These are phyloP conservation scores for Rossbeevera mucosa DNA, from an alignment of 768 basidiomycete species.

Conservation along the genomic window DNA sequence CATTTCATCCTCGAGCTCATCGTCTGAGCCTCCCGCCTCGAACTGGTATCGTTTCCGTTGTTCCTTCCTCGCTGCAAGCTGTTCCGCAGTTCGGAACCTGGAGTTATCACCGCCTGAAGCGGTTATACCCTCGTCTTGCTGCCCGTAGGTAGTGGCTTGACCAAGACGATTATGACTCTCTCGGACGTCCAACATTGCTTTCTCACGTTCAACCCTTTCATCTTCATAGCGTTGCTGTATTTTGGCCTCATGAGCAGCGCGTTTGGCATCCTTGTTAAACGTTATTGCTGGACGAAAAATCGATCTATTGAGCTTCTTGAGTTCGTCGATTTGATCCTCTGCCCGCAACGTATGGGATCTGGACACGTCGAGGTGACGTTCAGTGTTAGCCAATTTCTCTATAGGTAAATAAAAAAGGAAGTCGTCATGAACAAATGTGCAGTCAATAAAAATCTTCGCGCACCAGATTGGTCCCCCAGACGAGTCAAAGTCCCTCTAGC, in stretches of 20 bases:
- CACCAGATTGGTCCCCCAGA: slow-evolving; percentile 92
- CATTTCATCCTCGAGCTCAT: slow-evolving; percentile 91
- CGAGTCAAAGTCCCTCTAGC: slow-evolving; percentile 77
- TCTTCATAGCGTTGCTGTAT: slow-evolving; percentile 82
- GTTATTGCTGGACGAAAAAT: slow-evolving; percentile 92
- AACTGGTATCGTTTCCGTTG: slow-evolving; percentile 86
- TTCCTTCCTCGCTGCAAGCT: slow-evolving; percentile 55
- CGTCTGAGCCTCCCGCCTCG: slow-evolving; percentile 84
- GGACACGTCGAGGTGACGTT: slow-evolving; percentile 89
- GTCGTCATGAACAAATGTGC: neutral
- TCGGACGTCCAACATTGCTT: slow-evolving; percentile 78
- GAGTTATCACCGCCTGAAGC: slow-evolving; percentile 34
- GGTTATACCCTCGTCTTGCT: slow-evolving; percentile 42
- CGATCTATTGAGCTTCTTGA: slow-evolving; percentile 89
- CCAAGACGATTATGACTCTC: slow-evolving; percentile 86
- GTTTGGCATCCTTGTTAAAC: slow-evolving; percentile 91
- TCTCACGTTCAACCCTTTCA: slow-evolving; percentile 79
- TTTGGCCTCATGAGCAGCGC: slow-evolving; percentile 80
- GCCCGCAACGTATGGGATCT: slow-evolving; percentile 84
- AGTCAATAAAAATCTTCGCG: slow-evolving; percentile 18
- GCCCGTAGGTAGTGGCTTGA: slow-evolving; percentile 61
- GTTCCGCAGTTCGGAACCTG: slow-evolving; percentile 45
- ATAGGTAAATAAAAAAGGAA: neutral
- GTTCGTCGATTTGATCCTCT: slow-evolving; percentile 89
- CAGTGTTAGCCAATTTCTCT: slow-evolving; percentile 91